Evolutionary conservation across 441 rosid genomes (phyloP), one percentile per base, ranked within the genome.

Genomic region (Pelargonium cotyledonis): DNA sequence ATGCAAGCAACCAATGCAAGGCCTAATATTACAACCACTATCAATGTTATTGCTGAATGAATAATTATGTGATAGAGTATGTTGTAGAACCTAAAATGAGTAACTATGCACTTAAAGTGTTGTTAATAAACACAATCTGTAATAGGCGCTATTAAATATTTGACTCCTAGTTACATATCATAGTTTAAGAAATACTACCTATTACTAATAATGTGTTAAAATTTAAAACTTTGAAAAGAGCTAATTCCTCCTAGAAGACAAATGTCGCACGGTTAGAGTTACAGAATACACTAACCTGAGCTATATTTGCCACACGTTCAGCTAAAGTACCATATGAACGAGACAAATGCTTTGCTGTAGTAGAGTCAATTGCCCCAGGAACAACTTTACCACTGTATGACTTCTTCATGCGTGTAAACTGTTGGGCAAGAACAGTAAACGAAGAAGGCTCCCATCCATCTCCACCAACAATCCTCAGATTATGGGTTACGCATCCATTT

Each of bases 371-470:
- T 44, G 75, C 81, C 58, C 88, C 97, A 41, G 95, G 98, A 75
- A 93, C 96, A 77, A 85, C 80, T 83, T 88, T 86, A 41, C 89
- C 88, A 70, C 89, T 95, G 64, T 82, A 61, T 12, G 92, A 61
- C 83, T 80, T 87, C 81, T 93, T 93, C 97, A 91, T 86, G 65
- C 97, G 96, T 65, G 85, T 82, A 57, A 85, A 91, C 62, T 91
- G 93, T 75, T 93, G 97, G 58, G 97, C 89, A 78, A 93, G 88
- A 76, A 78, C 81, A n/a, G 93, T 91, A 74, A 93, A 93, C 43
- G 79, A 81, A 63, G 98, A 85, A 60, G 92, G 91, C 43, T 93
- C 95, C 97, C 97, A 91, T 75, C 96, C 95, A 12, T 92, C 81
- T 76, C 89, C 92, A 76, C 98, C 97, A 70, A 80, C 43, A 53